Conservation (phyloP, 768 basidiomycete species). For the Sistotremastrum suecicum region DNA sequence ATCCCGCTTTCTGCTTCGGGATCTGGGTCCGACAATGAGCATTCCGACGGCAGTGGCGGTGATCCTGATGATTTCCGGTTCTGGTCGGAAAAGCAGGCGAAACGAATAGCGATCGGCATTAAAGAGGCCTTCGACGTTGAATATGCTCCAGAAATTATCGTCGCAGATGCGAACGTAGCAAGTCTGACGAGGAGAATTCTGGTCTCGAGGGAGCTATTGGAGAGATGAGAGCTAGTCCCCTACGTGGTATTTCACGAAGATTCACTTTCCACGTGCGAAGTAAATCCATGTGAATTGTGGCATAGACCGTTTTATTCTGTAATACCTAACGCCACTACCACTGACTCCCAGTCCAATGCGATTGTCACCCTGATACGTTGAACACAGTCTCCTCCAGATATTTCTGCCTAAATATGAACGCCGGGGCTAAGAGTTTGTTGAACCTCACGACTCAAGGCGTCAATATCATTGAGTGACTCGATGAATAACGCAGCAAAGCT, state of each 20-base stretch:
- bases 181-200: constrained; percentile 73
- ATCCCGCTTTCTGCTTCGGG: constrained; percentile 56
- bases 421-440: no score
- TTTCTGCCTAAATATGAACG: no score
- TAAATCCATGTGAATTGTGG: not conserved
- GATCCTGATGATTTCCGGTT: constrained; percentile 92
- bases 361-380: constrained; percentile 4
- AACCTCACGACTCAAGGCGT: no score
- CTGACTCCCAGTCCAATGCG: constrained; percentile 3
- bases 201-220: constrained; percentile 47
- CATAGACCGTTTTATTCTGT: not conserved
- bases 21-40: constrained; percentile 7
- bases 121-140: constrained; percentile 80
- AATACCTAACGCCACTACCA: not conserved
- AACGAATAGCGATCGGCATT: constrained; percentile 69
- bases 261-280: not conserved
- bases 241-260: not conserved
- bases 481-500: no score
- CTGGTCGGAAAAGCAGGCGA: constrained; percentile 84
- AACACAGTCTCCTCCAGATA: not conserved
- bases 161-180: constrained; percentile 90
- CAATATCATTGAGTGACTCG: no score
- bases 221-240: constrained; percentile 9
- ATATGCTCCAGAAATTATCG: constrained; percentile 75
- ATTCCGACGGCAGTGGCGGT: constrained; percentile 23